phyloP scores from a whole-genome alignment of 2,329 filamentous ascomycete species.

The Cordyceps farinosa region DNA sequence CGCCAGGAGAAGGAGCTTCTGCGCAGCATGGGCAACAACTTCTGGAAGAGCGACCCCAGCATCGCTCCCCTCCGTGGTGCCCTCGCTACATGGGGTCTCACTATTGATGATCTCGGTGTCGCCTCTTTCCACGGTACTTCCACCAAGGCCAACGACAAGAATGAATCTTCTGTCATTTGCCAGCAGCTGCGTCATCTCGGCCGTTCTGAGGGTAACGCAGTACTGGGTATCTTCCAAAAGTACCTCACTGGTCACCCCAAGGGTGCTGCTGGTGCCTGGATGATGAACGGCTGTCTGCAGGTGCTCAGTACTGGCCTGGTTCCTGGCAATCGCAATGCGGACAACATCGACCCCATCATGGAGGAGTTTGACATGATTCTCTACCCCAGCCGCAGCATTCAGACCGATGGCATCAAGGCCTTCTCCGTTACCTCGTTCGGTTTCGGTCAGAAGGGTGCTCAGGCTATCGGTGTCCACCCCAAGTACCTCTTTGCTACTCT shows the following conservation, averaged over 20 bases:
- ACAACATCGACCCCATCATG: conserved; percentile 95
- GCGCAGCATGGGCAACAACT: conserved; percentile 91
- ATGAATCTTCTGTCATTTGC: conserved; percentile 96
- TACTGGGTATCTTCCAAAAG: conserved; percentile 98
- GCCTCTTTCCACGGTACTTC: conserved; percentile 99
- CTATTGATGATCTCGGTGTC: conserved; percentile 90
- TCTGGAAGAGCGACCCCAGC: conserved; percentile 93
- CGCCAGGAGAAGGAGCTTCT: conserved; percentile 93
- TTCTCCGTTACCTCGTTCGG: conserved; percentile 99
- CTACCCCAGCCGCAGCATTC: conserved; percentile 90
- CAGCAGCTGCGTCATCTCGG: conserved; percentile 94
- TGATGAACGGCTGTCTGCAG: conserved; percentile 98
- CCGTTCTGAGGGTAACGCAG: conserved; percentile 91
- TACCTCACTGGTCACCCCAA: conserved; percentile 98
- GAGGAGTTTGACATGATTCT: conserved; percentile 98
- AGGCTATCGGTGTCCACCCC: conserved; percentile 94
- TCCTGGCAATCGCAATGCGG: conserved; percentile 94
- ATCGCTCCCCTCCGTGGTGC: conserved; percentile 96
- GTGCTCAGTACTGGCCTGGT: conserved; percentile 92
- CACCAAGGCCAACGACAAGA: conserved; percentile 98
- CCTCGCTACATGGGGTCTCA: conserved; percentile 95
- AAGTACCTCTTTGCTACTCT: conserved; percentile 95
- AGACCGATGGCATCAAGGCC: conserved; percentile 97
- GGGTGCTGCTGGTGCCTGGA: conserved; percentile 98
- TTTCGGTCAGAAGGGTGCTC: conserved; percentile 98